phyloP scores from a whole-genome alignment of 1,284 basidiomycete genomes.

The Butyriboletus regius region DNA sequence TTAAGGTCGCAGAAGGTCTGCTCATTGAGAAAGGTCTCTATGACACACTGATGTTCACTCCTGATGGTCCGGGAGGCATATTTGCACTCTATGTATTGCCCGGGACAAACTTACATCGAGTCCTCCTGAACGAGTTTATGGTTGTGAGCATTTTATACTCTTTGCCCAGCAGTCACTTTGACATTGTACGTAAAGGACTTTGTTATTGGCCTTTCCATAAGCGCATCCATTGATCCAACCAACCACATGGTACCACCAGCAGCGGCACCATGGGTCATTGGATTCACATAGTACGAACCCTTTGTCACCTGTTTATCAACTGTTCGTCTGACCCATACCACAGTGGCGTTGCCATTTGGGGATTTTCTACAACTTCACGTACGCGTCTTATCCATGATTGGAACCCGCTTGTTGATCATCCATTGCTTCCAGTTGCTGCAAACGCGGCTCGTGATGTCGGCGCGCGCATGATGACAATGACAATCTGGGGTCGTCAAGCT shows the following conservation, averaged over 20 bases:
- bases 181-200: slow-evolving; percentile 47
- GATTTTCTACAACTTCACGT: slow-evolving; percentile 49
- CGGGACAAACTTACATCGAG: slow-evolving; percentile 46
- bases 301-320: background rate
- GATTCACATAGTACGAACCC: slow-evolving; percentile 44
- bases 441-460: slow-evolving; percentile 66
- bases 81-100: slow-evolving; percentile 50
- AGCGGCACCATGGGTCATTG: slow-evolving; percentile 46
- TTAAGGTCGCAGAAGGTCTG: slow-evolving; percentile 36
- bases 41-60: slow-evolving; percentile 46
- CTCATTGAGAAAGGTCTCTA: slow-evolving; percentile 40
- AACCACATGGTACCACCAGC: slow-evolving; percentile 54
- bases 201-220: slow-evolving; percentile 55
- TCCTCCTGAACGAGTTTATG: slow-evolving; percentile 61
- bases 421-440: slow-evolving; percentile 42
- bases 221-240: slow-evolving; percentile 54
- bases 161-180: background rate
- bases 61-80: slow-evolving; percentile 56
- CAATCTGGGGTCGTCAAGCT: slow-evolving; percentile 52
- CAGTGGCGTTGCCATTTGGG: slow-evolving; percentile 51
- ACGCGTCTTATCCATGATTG: slow-evolving; percentile 4
- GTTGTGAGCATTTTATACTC: slow-evolving; percentile 38
- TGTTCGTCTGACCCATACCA: slow-evolving; percentile 7
- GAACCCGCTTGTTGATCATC: background rate
- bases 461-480: slow-evolving; percentile 49